Conservation (phyloP, 2,329 filamentous ascomycete genomes). For the Juglanconis juglandina region DNA sequence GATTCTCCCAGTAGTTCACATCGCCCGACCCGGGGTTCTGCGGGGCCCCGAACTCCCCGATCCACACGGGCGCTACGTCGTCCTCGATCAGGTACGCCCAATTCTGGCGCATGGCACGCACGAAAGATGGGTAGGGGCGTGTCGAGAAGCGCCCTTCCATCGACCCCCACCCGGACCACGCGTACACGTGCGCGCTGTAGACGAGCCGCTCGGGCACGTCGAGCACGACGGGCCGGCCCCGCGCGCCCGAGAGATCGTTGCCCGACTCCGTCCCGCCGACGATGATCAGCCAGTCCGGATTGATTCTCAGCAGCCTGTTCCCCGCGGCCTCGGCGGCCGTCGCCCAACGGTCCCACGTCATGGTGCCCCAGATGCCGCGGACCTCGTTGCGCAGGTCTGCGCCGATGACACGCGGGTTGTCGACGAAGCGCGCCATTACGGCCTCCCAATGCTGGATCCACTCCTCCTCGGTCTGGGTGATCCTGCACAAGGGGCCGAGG, state of each 20-base stretch:
- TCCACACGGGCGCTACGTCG: slow-evolving; percentile 61
- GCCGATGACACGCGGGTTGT: slow-evolving; percentile 61
- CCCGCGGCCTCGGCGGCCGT: slow-evolving; percentile 60
- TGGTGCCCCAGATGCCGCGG: slow-evolving; percentile 65
- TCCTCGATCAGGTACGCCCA: slow-evolving; percentile 63
- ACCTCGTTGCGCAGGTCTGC: slow-evolving; percentile 68
- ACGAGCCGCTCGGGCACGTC: slow-evolving; percentile 55
- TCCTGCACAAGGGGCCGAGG: slow-evolving; percentile 55
- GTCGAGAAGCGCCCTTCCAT: slow-evolving; percentile 57
- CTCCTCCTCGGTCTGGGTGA: slow-evolving; percentile 60
- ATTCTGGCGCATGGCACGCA: slow-evolving; percentile 58
- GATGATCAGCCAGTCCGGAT: slow-evolving; percentile 63
- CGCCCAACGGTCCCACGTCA: slow-evolving; percentile 64
- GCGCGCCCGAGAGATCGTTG: slow-evolving; percentile 60
- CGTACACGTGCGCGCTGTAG: slow-evolving; percentile 67
- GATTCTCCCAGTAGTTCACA: slow-evolving; percentile 62
- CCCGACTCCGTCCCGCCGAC: slow-evolving; percentile 66
- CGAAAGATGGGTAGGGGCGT: slow-evolving; percentile 61
- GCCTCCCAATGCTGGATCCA: slow-evolving; percentile 67
- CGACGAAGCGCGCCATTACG: slow-evolving; percentile 56
- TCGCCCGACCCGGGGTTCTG: slow-evolving; percentile 51
- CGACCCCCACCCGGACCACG: slow-evolving; percentile 68
- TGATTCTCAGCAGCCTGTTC: slow-evolving; percentile 57
- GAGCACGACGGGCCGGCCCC: slow-evolving; percentile 53
- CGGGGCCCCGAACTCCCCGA: slow-evolving; percentile 64